Evolutionary conservation across 352 stramenopile genomes (phyloP).

Genomic region (Elongisporangium anandrum): DNA sequence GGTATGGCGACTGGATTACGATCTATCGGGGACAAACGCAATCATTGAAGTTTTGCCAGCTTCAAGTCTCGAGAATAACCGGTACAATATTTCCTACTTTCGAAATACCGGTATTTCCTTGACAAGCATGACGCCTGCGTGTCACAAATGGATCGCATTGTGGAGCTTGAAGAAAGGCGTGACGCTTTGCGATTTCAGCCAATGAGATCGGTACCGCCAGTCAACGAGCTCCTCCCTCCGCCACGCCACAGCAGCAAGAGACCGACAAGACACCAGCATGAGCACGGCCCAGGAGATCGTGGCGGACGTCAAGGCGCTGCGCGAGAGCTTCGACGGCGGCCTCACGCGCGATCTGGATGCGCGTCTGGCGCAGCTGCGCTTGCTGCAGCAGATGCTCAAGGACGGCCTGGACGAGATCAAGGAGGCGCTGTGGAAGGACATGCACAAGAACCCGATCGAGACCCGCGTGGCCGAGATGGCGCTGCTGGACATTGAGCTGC

Average conservation of each 20-base stretch:
- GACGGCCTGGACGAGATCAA: conserved; percentile 41
- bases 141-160: conserved; percentile 1
- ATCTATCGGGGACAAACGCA: too few relatives aligned
- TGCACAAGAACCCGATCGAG: conserved; percentile 69
- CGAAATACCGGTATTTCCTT: too few relatives aligned
- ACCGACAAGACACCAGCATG: not conserved
- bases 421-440: conserved; percentile 52
- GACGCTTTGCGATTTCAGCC: too few relatives aligned
- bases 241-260: too few relatives aligned
- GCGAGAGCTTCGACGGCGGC: conserved; percentile 39
- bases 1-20: too few relatives aligned
- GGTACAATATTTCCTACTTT: too few relatives aligned
- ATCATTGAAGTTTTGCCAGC: too few relatives aligned
- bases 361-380: conserved; percentile 36
- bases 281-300: conserved; percentile 25
- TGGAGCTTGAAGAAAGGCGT: not conserved
- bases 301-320: conserved; percentile 42
- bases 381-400: conserved; percentile 38
- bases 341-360: conserved; percentile 36
- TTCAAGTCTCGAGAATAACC: too few relatives aligned
- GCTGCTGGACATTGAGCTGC: conserved; percentile 51
- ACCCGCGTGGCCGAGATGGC: conserved; percentile 50
- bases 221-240: too few relatives aligned
- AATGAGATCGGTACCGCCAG: too few relatives aligned
- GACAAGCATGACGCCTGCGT: not conserved